Percentiles rank a stretch among this genome's conserved stretches.
These are phyloP conservation scores for Phytophthora hibernalis DNA, from an alignment of 352 stramenopile genomes.

Conservation along the genomic window DNA sequence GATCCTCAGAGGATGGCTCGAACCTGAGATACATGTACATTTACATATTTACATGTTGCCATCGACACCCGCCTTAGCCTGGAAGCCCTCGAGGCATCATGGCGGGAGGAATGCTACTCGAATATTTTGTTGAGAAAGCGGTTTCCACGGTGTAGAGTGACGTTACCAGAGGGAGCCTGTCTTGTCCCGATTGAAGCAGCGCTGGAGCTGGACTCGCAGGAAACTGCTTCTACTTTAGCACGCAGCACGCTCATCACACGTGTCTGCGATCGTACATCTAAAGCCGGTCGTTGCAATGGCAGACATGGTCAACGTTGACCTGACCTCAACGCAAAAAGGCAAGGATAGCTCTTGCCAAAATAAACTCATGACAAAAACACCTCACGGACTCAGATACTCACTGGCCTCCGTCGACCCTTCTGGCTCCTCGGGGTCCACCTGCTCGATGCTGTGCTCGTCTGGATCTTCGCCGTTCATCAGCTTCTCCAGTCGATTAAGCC, in stretches of 20 bases:
- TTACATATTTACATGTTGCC: too few relatives aligned
- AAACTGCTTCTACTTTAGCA: slow-evolving; percentile 29
- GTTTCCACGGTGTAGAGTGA: slow-evolving; percentile 23
- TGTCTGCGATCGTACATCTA: slow-evolving; percentile 2
- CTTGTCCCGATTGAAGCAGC: slow-evolving; percentile 28
- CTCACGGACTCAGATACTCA: slow-evolving; percentile 53
- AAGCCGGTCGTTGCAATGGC: not conserved
- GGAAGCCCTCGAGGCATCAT: slow-evolving; percentile 8
- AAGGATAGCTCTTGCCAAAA: slow-evolving; percentile 10
- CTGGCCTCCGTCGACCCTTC: slow-evolving; percentile 62
- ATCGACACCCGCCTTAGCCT: not conserved
- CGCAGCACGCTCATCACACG: slow-evolving; percentile 16
- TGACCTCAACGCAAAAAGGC: not conserved
- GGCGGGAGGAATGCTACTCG: slow-evolving; percentile 15
- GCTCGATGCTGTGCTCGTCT: slow-evolving; percentile 70
- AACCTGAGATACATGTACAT: too few relatives aligned
- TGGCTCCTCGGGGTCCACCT: slow-evolving; percentile 53
- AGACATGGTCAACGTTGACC: slow-evolving; percentile 15
- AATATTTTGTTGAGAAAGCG: slow-evolving; percentile 33
- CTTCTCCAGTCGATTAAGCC: slow-evolving; percentile 79
- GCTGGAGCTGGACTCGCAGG: slow-evolving; percentile 15
- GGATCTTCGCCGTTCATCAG: slow-evolving; percentile 81
- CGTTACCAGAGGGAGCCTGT: slow-evolving; percentile 28
- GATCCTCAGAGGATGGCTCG: slow-evolving; percentile 1
- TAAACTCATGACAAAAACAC: slow-evolving; percentile 8